Evolutionary conservation across 176 grass and related monocot genomes (phyloP), one percentile per base, ranked within the genome.

Genomic region (Rhynchospora tenuis): DNA sequence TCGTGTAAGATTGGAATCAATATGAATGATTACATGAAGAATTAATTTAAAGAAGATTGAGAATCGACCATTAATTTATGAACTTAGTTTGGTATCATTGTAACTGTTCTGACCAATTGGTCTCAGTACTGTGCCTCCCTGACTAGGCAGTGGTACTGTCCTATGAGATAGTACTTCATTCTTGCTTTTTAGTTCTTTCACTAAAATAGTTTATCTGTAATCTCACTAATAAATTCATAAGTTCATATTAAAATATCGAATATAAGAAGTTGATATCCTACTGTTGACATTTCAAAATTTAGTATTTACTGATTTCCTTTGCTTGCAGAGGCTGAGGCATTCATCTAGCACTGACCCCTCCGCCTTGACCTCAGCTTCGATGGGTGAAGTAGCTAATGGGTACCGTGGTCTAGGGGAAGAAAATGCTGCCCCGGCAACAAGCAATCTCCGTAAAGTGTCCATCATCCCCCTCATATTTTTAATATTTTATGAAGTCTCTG

Each of bases 401-500:
- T 84, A 91, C 75, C 62, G 8, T 79, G 50, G 61, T 65, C 42
- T 73, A 16, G 61, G 17, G 26, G 86, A 50, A 46, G 67, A 71
- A 33, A 50, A 64, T 5, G 55, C 12, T 6, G 20, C 51, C 24
- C 60, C 79, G 5, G 7, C 81, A 43, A 4, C 13, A 31, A 59
- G 72, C 7, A 83, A 84, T 22, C 17, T 84, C 48, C 81, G 79
- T 3, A 93, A 88, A 84, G 83, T 97, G 5, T 94, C 89, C 0
- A 86, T 97, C 2, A 38, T 90, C 1, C 91, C 91, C 33, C 89
- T 94, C 8, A 84, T 97, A 47, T 97, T 97, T 73, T 57, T 97
- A 56, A 97, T 94, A 78, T 97, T 97, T 86, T 94, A 97, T 65
- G 94, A 97, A 85, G 94, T 92, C 15, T 94, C 94, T 14, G 94